A percentile compares a stretch with the other conserved stretches of the same genome.
These are phyloP conservation scores for Pseudocercospora pini-densiflorae DNA, from an alignment of 2,329 filamentous ascomycete species.

Conservation along the genomic window DNA sequence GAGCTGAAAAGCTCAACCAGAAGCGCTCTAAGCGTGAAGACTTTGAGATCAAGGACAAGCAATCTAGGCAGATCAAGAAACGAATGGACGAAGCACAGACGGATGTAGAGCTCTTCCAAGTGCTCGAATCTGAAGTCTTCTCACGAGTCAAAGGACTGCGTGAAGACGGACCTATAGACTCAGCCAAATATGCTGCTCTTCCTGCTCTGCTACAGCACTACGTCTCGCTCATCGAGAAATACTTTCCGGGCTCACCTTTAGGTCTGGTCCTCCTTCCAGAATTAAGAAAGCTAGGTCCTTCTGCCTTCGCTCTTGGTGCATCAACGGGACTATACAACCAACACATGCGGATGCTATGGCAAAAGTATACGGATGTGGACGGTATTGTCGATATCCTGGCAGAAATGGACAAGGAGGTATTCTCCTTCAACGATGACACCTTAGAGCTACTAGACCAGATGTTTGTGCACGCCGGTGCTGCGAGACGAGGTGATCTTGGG, in stretches of 20 bases:
- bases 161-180: neutral
- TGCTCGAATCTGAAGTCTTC: conserved; percentile 71
- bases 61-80: conserved; percentile 52
- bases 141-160: conserved; percentile 34
- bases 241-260: conserved; percentile 65
- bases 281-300: conserved; percentile 69
- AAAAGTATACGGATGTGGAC: conserved; percentile 61
- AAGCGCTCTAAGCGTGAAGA: neutral
- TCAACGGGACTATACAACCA: conserved; percentile 72
- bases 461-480: conserved; percentile 34
- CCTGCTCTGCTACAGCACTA: conserved; percentile 30
- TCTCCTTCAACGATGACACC: conserved; percentile 61
- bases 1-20: neutral
- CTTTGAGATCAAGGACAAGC: conserved; percentile 19
- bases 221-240: conserved; percentile 45
- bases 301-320: conserved; percentile 73
- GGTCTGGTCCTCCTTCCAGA: conserved; percentile 67
- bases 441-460: conserved; percentile 45
- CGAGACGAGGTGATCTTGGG: conserved; percentile 30
- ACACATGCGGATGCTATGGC: conserved; percentile 66
- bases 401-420: conserved; percentile 69
- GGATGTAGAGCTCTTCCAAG: conserved; percentile 69
- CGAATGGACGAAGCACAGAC: conserved; percentile 61
- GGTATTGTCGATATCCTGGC: conserved; percentile 61
- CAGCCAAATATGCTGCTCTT: conserved; percentile 13